Base-by-base conservation (phyloP, 352 stramenopile species). In the Globisporangium megalacanthum region DNA sequence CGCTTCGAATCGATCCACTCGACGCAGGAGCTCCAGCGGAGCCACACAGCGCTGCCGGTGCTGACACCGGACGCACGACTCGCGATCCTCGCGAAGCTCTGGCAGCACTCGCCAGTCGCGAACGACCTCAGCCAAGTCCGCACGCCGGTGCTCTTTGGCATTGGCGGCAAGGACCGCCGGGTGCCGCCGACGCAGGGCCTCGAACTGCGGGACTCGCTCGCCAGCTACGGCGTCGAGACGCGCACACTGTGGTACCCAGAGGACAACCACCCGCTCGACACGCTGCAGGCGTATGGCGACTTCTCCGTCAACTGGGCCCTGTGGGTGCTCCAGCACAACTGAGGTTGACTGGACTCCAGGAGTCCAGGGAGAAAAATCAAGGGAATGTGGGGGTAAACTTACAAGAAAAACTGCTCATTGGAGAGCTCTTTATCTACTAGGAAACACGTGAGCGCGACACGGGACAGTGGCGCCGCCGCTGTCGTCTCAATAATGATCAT, bases 151-250 rank as follows among this genome's bases (percentile, higher is more conserved):
- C 72, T 98, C 2, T 84, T 98, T 46, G 94, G 88, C 50, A 69
- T 98, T 6, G 96, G 95, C 4, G 83, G 81, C 54, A 91, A 94
- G 58, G 96, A 99, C 60, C 79, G 83, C 25, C 83, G 94, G 49
- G 94, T 98, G 48, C 89, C 90, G 22, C 82, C 82, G 7, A 96
- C 69, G 1, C 91, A 98, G 72, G 94, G 93, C 5, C 68, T 98
- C 22, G 93, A 98, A 67, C 97, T 91, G 53, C 97, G 92, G 65
- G 86, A 97, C 60, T 79, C 86, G 36, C 76, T 99, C 52, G 33
- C 64, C 8, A 69, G 65, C 25, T 70, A 83, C 35, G 73, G 75
- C 14, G 68, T 85, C 9, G 61, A 72, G 44, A 89, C 75, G 17
- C 68, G 77, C 33, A 67, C 79, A 46, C 62, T 89, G 1, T 93